phyloP scores from a whole-genome alignment of 768 basidiomycete genomes.

The Rubroboletus satanas region DNA sequence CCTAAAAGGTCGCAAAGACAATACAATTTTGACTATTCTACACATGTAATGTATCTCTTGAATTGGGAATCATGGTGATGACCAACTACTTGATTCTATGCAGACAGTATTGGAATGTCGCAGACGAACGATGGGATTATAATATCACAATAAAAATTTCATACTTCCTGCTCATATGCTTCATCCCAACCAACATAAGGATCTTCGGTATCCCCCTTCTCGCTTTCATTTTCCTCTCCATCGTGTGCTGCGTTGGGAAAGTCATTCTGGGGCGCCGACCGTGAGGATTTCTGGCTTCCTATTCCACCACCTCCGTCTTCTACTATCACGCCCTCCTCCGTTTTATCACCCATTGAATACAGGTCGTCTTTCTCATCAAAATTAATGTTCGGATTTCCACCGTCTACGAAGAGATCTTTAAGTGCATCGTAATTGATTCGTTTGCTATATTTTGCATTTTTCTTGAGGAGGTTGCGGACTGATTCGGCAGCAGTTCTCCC shows the following conservation, averaged over 20 bases:
- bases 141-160: background rate
- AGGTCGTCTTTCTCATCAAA: constrained; percentile 46
- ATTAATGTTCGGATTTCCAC: constrained; percentile 17
- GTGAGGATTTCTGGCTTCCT: constrained; percentile 30
- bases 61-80: constrained; percentile 1
- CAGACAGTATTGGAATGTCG: background rate
- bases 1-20: constrained; percentile 22
- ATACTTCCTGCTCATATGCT: constrained; percentile 71
- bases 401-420: constrained; percentile 67
- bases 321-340: constrained; percentile 38
- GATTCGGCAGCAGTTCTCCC: constrained; percentile 34
- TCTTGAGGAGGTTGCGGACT: constrained; percentile 59
- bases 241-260: constrained; percentile 2
- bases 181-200: constrained; percentile 41
- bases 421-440: constrained; percentile 93
- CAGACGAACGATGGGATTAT: background rate
- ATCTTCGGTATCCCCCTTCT: constrained; percentile 38
- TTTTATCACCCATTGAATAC: constrained; percentile 52
- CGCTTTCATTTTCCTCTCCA: constrained; percentile 33
- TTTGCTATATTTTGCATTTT: constrained; percentile 85
- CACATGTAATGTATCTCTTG: constrained; percentile 17
- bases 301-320: constrained; percentile 41
- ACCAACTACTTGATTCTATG: background rate
- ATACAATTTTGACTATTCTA: constrained; percentile 30
- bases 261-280: constrained; percentile 19